These are phyloP conservation scores for Starmera caribaea DNA, from an alignment of 805 yeast genomes.

Conservation along the genomic window DNA sequence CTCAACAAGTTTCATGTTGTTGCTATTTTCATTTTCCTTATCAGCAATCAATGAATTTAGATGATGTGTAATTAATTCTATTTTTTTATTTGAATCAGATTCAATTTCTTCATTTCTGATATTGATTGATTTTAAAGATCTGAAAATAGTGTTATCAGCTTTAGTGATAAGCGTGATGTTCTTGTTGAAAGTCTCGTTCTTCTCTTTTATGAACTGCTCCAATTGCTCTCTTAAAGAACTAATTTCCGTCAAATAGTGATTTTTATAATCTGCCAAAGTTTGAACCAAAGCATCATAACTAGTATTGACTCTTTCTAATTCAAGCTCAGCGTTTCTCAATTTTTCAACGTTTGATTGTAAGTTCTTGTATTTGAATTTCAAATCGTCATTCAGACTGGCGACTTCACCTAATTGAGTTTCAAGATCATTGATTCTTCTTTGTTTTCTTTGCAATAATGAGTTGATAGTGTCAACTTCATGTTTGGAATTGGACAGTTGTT, in stretches of 20 bases:
- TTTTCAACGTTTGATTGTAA: constrained; percentile 39
- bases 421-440: constrained; percentile 55
- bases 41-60: too few relatives aligned
- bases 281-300: constrained; percentile 49
- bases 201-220: constrained; percentile 26
- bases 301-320: constrained; percentile 43
- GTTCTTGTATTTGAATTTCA: constrained; percentile 38
- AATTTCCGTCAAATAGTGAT: constrained; percentile 36
- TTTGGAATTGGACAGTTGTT: constrained; percentile 58
- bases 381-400: constrained; percentile 35
- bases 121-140: constrained; percentile 38
- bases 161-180: constrained; percentile 28
- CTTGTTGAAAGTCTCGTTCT: constrained; percentile 24
- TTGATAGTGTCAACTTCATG: constrained; percentile 72
- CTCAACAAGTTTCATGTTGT: constrained; percentile 32
- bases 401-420: constrained; percentile 47
- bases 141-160: constrained; percentile 40
- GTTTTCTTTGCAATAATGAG: constrained; percentile 60
- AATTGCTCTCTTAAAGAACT: constrained; percentile 27
- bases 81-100: constrained; percentile 28
- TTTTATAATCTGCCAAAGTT: constrained; percentile 42
- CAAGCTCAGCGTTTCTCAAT: constrained; percentile 41
- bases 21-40: too few relatives aligned
- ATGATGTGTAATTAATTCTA: too few relatives aligned
- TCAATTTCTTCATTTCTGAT: constrained; percentile 41